These are phyloP conservation scores for Exophiala mesophila DNA, from an alignment of 2,329 filamentous ascomycete species.

Conservation along the genomic window DNA sequence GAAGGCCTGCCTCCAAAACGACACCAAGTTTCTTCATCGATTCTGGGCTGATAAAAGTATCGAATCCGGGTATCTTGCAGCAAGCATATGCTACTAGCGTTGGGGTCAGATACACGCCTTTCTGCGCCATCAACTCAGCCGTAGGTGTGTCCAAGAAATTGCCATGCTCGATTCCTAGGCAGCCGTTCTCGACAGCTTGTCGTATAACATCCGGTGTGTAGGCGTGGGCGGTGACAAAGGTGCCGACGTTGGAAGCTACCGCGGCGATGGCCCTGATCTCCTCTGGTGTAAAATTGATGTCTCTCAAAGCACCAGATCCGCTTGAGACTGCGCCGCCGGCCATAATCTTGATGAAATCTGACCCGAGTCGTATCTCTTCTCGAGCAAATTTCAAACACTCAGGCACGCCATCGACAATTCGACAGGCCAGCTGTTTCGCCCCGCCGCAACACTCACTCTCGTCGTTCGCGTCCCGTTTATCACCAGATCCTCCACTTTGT, in stretches of 20 bases:
- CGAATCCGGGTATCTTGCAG: conserved; percentile 28
- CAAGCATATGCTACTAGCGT: conserved; percentile 48
- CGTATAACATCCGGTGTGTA: conserved; percentile 54
- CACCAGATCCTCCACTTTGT: conserved; percentile 57
- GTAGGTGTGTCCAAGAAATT: conserved; percentile 43
- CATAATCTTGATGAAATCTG: conserved; percentile 62
- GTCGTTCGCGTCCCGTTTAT: conserved; percentile 40
- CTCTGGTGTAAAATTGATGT: conserved; percentile 53
- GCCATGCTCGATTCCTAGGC: conserved; percentile 54
- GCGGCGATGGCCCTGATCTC: conserved; percentile 53
- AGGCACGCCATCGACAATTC: conserved; percentile 51
- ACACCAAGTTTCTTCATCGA: conserved; percentile 48
- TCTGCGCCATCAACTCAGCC: conserved; percentile 48
- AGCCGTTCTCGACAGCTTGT: conserved; percentile 53
- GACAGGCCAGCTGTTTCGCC: conserved; percentile 39
- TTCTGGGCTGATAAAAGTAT: conserved; percentile 41
- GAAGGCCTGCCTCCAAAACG: conserved; percentile 46
- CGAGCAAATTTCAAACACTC: conserved; percentile 50
- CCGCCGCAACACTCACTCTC: conserved; percentile 41
- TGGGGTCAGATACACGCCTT: conserved; percentile 48
- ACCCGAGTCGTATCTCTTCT: conserved; percentile 52
- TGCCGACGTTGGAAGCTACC: conserved; percentile 47
- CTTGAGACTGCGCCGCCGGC: conserved; percentile 53
- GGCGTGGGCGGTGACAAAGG: conserved; percentile 55
- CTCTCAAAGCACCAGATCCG: conserved; percentile 51